Conservation (phyloP, 192 early-diverging fungal genomes). For the Rhizophagus sp. region DNA sequence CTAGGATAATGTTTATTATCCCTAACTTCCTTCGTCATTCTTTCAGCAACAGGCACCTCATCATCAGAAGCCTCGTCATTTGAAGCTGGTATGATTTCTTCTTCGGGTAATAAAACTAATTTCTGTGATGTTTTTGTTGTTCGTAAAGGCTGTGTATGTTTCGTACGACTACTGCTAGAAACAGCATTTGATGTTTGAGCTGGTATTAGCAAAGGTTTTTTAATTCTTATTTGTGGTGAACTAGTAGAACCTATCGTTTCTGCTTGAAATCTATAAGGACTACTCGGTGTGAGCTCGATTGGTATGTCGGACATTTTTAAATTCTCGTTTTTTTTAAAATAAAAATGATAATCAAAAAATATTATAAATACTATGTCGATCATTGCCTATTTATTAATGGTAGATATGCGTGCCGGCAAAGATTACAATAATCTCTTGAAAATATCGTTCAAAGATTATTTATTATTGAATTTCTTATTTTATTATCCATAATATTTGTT, state of each 20-base stretch:
- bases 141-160: conserved; percentile 60
- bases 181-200: not conserved
- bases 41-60: conserved; percentile 43
- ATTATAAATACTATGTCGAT: not conserved
- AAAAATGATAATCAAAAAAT: not conserved
- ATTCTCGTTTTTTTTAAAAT: not conserved
- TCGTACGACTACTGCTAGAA: not conserved
- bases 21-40: conserved; percentile 55
- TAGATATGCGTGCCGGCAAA: no score
- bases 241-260: conserved; percentile 2
- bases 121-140: conserved; percentile 91
- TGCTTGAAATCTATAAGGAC: not conserved
- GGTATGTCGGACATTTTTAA: not conserved
- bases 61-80: conserved; percentile 30
- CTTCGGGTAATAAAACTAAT: conserved; percentile 77
- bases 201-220: not conserved
- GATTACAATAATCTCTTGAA: no score
- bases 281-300: not conserved
- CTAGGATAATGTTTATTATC: conserved; percentile 46
- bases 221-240: not conserved
- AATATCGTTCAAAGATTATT: not conserved
- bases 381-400: no score
- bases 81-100: conserved; percentile 33
- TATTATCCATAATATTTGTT: not conserved
- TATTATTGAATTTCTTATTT: no score